These are phyloP conservation scores for Trametes villosa DNA, from an alignment of 768 basidiomycete genomes.

Conservation along the genomic window DNA sequence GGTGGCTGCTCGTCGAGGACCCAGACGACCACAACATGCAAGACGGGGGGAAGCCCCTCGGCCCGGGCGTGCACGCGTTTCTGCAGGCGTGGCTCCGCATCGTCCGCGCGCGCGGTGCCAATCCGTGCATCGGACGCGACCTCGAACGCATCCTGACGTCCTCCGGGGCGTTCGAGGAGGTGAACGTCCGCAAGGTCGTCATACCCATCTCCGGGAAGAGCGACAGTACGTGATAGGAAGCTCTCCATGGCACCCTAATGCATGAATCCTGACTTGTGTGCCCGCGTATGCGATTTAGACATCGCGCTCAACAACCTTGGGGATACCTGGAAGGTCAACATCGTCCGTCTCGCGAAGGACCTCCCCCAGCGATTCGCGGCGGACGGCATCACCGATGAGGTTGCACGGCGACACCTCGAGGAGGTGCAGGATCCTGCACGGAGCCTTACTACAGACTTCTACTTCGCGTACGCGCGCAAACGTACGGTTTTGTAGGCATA, in stretches of 20 bases:
- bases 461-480: constrained; percentile 3
- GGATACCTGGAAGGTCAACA: not conserved
- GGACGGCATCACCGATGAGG: not conserved
- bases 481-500: too few relatives aligned
- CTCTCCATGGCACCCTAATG: not conserved
- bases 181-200: constrained; percentile 3
- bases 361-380: not conserved
- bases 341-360: not conserved
- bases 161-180: not conserved
- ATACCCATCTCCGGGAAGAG: constrained; percentile 4
- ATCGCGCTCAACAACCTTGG: not conserved
- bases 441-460: constrained; percentile 8
- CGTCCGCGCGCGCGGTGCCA: constrained; percentile 2
- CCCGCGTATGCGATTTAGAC: not conserved
- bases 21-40: constrained; percentile 20
- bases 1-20: constrained; percentile 32
- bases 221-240: not conserved
- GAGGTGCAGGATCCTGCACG: constrained; percentile 5
- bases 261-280: not conserved
- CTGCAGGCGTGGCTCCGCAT: not conserved
- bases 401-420: not conserved
- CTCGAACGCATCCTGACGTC: not conserved
- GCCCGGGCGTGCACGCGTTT: not conserved
- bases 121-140: constrained; percentile 9
- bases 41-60: constrained; percentile 17